Evolutionary conservation across 1,139 yeast species (phyloP).

Genomic region (Kurtzmaniella quercitrusa): DNA sequence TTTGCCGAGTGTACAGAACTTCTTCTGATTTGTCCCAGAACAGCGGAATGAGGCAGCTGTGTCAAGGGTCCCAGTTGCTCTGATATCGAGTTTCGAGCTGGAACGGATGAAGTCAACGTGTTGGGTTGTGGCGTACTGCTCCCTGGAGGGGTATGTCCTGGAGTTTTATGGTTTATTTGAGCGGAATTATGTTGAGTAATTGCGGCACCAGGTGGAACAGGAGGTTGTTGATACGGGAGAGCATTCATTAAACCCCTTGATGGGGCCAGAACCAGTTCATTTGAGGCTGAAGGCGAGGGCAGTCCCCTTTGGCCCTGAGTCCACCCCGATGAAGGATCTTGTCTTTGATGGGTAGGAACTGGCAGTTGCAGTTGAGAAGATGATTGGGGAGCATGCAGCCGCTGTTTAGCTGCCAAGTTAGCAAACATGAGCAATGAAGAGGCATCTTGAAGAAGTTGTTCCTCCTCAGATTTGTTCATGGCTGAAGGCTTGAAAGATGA

Average conservation of each 20-base stretch:
- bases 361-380: neutral
- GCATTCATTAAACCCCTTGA: neutral
- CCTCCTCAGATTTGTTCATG: conserved; percentile 20
- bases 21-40: neutral
- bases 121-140: neutral
- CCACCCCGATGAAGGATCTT: neutral
- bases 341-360: neutral
- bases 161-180: neutral
- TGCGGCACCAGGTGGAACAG: neutral
- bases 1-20: neutral
- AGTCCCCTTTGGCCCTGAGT: neutral
- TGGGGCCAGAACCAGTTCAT: neutral
- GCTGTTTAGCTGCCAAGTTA: conserved; percentile 48
- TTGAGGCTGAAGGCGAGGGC: neutral
- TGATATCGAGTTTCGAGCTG: neutral
- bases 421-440: conserved; percentile 66
- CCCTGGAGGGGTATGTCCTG: neutral
- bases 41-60: neutral
- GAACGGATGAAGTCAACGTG: neutral
- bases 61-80: neutral
- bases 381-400: conserved; percentile 11
- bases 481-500: neutral
- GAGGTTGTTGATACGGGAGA: neutral
- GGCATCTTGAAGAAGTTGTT: conserved; percentile 54
- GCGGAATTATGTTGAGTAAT: neutral